Percentiles rank a stretch among this genome's conserved stretches.
Evolutionary conservation across 169 alveolate species (phyloP).

Genomic region (Theileria parva): DNA sequence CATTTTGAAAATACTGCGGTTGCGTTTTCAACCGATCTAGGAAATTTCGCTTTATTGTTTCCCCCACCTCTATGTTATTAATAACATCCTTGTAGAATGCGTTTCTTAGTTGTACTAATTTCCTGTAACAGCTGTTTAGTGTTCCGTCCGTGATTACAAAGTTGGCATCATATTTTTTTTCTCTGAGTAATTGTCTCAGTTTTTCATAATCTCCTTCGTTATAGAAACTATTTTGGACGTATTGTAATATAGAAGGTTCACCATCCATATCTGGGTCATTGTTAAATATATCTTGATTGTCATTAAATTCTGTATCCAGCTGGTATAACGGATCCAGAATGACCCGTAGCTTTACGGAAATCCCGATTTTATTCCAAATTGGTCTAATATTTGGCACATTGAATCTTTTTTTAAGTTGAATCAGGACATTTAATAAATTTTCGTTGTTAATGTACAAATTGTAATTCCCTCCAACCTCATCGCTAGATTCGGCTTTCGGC

Average conservation of each 20-base stretch:
- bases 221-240: not conserved
- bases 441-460: not conserved
- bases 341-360: conserved; percentile 17
- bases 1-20: not conserved
- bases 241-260: not conserved
- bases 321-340: not conserved
- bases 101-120: not conserved
- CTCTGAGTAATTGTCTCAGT: not conserved
- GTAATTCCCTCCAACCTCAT: not conserved
- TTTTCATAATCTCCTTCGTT: not conserved
- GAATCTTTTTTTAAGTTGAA: conserved; percentile 22
- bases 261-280: not conserved
- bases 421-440: conserved; percentile 12
- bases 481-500: not conserved
- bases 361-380: conserved; percentile 39
- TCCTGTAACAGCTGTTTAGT: not conserved
- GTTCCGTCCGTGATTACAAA: not conserved
- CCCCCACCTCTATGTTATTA: not conserved
- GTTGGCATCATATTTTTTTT: not conserved
- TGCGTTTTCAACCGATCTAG: not conserved
- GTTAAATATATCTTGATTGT: conserved; percentile 9
- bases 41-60: not conserved
- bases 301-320: not conserved
- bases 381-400: conserved; percentile 5
- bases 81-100: not conserved